phyloP scores from a whole-genome alignment of 306 rosid species.

The Inga laurina region DNA sequence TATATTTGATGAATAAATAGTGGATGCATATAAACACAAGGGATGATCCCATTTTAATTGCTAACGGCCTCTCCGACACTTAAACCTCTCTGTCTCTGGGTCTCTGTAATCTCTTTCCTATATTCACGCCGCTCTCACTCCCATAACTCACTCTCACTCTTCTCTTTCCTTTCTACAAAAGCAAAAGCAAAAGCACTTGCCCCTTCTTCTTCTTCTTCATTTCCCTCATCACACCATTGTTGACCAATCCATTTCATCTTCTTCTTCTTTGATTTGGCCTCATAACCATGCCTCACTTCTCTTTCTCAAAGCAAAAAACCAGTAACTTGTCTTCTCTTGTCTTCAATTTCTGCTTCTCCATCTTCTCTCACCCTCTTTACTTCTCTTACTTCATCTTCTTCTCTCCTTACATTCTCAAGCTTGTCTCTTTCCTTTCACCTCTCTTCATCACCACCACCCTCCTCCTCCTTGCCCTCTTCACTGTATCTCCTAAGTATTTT shows the following conservation, averaged over 20 bases:
- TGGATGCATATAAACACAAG: neutral
- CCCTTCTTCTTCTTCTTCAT: neutral
- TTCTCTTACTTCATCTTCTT: conserved; percentile 84
- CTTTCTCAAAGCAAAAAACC: conserved; percentile 43
- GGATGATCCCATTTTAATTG: neutral
- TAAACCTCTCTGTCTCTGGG: neutral
- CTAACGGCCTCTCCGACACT: neutral
- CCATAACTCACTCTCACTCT: conserved; percentile 32
- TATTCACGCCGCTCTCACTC: conserved; percentile 84
- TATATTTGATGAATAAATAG: neutral
- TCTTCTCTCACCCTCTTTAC: conserved; percentile 85
- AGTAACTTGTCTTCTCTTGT: conserved; percentile 43
- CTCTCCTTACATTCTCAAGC: conserved; percentile 73
- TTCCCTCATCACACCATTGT: conserved; percentile 28
- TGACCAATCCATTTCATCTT: conserved; percentile 27
- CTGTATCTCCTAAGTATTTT: conserved; percentile 52
- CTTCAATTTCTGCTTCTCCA: conserved; percentile 53
- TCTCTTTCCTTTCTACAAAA: conserved; percentile 28
- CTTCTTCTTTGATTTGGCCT: conserved; percentile 33
- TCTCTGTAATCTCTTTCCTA: conserved; percentile 65
- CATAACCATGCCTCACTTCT: conserved; percentile 57
- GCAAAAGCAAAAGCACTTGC: conserved; percentile 33
- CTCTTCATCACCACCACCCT: conserved; percentile 75
- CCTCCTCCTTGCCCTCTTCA: conserved; percentile 64
- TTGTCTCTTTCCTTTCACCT: conserved; percentile 85